Conservation (phyloP, 2,329 filamentous ascomycete genomes). For the Elsinoe ampelina region DNA sequence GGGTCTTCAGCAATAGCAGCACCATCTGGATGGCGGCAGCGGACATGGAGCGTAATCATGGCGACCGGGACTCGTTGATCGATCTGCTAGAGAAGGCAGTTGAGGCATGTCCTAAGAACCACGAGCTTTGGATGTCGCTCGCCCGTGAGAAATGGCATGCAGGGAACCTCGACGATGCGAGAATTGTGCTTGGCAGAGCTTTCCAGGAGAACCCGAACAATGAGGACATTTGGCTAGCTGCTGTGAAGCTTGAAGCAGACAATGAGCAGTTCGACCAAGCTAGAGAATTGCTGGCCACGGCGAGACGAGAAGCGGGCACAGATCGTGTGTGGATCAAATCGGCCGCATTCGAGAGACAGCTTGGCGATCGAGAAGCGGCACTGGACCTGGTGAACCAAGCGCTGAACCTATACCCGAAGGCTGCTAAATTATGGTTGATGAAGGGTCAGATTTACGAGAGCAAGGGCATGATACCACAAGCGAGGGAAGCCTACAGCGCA, state of each 20-base stretch:
- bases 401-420: constrained; percentile 73
- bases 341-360: constrained; percentile 82
- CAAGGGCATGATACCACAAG: constrained; percentile 68
- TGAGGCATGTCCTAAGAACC: constrained; percentile 82
- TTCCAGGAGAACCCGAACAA: constrained; percentile 95
- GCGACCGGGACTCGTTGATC: constrained; percentile 72
- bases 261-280: constrained; percentile 75
- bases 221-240: constrained; percentile 95
- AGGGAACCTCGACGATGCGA: constrained; percentile 77
- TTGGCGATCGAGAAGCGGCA: constrained; percentile 68
- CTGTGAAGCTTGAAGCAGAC: constrained; percentile 92
- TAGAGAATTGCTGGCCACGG: constrained; percentile 68
- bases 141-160: constrained; percentile 90
- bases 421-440: constrained; percentile 93
- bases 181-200: constrained; percentile 73
- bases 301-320: constrained; percentile 80
- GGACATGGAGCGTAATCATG: constrained; percentile 84
- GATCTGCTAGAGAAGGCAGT: constrained; percentile 85
- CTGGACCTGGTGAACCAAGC: constrained; percentile 82
- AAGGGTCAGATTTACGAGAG: constrained; percentile 96
- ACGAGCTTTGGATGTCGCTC: constrained; percentile 91
- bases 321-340: constrained; percentile 97
- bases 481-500: constrained; percentile 78
- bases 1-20: constrained; percentile 79
- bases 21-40: constrained; percentile 85